Base-by-base conservation (phyloP, 306 rosid species). In the Astragalus glycyphyllos region DNA sequence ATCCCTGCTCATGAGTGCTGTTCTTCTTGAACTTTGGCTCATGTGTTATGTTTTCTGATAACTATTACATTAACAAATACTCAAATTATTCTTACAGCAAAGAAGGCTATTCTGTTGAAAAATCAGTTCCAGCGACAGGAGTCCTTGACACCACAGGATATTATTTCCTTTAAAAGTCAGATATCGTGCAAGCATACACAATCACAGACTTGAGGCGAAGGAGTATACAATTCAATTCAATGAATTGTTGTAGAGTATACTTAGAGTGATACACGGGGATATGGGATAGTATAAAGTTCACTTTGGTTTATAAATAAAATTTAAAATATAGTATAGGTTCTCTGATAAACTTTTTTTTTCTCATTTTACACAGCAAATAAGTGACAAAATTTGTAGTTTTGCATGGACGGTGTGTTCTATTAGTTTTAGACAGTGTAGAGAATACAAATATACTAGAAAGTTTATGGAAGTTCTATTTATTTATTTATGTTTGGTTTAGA, bases 71-170 rank as follows among this genome's bases (percentile, higher is more conserved):
- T 65, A 50, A 46, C 12, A 61, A 26, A 26, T 5, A 72, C 32
- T 45, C 3, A 11, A 53, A 16, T 61, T 45, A 13, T 55, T 76
- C 42, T 55, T 83, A 80, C 90, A 89, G 96, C 83, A 53, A 59
- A 85, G 86, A 79, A 82, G 87, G 63, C 68, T 71, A 49, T 85
- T 89, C 71, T 89, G 92, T 64, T 86, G 88, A 89, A 44, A 46
- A 53, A 31, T 40, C 48, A 11, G 12, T 13, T 73, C n/a, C 57
- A 44, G 64, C 44, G 13, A 7, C 55, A 15, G 11, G 51, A 55
- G 57, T 54, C 35, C 51, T 38, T 9, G 45, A 46, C 65, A 74
- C 57, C 17, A 47, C 58, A 7, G 2, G 26, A 51, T 26, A 64
- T 14, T 17, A 44, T 32, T n/a, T 49, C 37, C 71, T 15, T 47